These are phyloP conservation scores for Lumnitzera littorea DNA, from an alignment of 345 rosid species.

Conservation along the genomic window DNA sequence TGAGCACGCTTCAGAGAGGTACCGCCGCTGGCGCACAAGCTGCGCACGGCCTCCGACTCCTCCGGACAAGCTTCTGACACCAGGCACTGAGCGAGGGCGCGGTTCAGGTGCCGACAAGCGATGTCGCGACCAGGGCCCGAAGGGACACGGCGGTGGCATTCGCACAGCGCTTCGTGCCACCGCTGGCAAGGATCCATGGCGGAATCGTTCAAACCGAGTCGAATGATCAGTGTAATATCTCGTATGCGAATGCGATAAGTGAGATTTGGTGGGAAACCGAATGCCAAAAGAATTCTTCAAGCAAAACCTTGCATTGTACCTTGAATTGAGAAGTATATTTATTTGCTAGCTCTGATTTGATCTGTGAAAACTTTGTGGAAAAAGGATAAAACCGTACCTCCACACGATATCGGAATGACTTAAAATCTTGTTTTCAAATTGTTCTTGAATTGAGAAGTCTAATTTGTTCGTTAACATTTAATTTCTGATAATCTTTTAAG, in stretches of 20 bases:
- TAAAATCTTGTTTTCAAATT: too few relatives aligned
- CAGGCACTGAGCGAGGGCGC: constrained; percentile 65
- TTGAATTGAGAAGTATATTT: too few relatives aligned
- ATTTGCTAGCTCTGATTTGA: too few relatives aligned
- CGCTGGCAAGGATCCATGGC: constrained; percentile 35
- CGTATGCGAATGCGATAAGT: too few relatives aligned
- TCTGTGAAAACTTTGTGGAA: too few relatives aligned
- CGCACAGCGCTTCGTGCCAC: constrained; percentile 48
- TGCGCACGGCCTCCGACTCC: constrained; percentile 70
- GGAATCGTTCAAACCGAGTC: background rate
- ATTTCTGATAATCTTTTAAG: too few relatives aligned
- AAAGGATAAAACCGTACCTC: too few relatives aligned
- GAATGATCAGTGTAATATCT: background rate
- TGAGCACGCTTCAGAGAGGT: constrained; percentile 74
- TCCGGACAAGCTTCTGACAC: constrained; percentile 61
- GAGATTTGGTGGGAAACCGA: background rate
- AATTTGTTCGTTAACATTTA: too few relatives aligned
- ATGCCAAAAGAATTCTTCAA: too few relatives aligned
- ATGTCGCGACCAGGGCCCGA: constrained; percentile 32
- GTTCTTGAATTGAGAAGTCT: too few relatives aligned
- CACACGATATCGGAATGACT: too few relatives aligned
- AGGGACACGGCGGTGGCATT: constrained; percentile 65
- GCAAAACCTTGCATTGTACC: too few relatives aligned
- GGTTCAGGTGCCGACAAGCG: constrained; percentile 75
- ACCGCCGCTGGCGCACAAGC: constrained; percentile 74